Base-by-base conservation (phyloP, 768 basidiomycete species). In the Boletus reticuloceps region DNA sequence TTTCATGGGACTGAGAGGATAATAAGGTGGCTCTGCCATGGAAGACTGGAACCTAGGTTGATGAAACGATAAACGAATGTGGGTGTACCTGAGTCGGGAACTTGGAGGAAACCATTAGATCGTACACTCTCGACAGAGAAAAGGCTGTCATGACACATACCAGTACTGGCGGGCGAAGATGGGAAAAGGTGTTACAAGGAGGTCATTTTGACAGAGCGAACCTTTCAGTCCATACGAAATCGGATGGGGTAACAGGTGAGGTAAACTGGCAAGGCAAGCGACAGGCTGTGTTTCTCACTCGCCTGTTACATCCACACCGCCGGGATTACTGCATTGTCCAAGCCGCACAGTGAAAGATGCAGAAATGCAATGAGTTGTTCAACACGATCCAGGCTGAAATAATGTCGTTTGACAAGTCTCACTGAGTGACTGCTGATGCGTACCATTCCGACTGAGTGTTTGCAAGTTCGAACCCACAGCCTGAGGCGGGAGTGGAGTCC, bases 11-110 rank as follows among this genome's bases (percentile, higher is more conserved):
- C 32, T 34, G 17, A 66, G 64, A n/a, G 61, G 57, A n/a, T 55
- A 54, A 37, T 66, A 66, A 14, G 64, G 64, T 4, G 64, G 40
- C 19, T 56, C 37, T 27, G 61, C 29, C 64, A 66, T 64, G 51
- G 42, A 34, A 22, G 5, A 16, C 32, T 2, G 8, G 50, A 49
- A 45, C 14, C 17, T 27, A 32, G 12, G 36, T 31, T 22, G 37
- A 19, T 38, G 19, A 32, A 42, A 49, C 27, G 44, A 27, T 27
- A 31, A 63, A 58, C 29, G 53, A 58, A 47, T 7, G 64, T 58
- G 47, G 37, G 43, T 43, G 25, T 17, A 29, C 14, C 50, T 58
- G 27, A 16, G 34, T 12, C 22, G n/a, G 12, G 13, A 4, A 25
- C 44, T 25, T 48, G 10, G 6, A 27, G 10, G 32, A 29, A 27